Base-by-base conservation (phyloP, 805 yeast genomes). In the Ogataea thermomethanolica region DNA sequence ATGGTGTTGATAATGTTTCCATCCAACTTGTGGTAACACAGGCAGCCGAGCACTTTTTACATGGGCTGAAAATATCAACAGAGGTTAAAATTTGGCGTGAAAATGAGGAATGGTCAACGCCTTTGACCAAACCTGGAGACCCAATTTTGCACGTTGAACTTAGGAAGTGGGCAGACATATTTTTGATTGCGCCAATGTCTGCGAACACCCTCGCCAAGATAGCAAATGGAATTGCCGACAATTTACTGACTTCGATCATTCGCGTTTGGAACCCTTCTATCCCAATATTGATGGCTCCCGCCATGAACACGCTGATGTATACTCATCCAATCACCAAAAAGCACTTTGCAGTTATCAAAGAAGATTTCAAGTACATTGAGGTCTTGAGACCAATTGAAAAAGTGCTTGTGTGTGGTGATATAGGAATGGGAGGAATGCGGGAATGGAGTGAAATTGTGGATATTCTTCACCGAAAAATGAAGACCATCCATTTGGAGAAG, bases 371-470 rank as follows among this genome's bases (percentile, higher is more conserved):
- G 25, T 91, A 95, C 91, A 82, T 91, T 47, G 95, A 88, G 50
- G 79, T 91, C n/a, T 72, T 93, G 57, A 84, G 82, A 59, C 99
- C 99, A 0, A 88, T 89, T 17, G 99, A 91, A 62, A 91, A 91
- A 62, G 95, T 91, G 79, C 84, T 56, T 88, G 95, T 41, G 29
- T 88, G 90, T 66, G 98, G 99, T 46, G 98, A 91, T 54, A 89
- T 93, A 41, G 98, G 98, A n/a, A 84, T 93, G 88, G 98, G 99
- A 35, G 98, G 99, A 39, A 93, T 93, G 98, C 84, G 90, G 82
- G 98, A 93, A 54, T 88, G 95, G 79, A 84, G 87, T 59, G 97
- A 90, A 60, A 83, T 93, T 53, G 96, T 89, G 13, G 95, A 89
- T 58, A 79, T 80, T 53, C 73, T 87, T 35, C 95, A 85, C 14